Percentiles rank a stretch among this genome's conserved stretches.
Evolutionary conservation across 169 alveolate species (phyloP).

Genomic region (Pseudocohnilembus persalinus): DNA sequence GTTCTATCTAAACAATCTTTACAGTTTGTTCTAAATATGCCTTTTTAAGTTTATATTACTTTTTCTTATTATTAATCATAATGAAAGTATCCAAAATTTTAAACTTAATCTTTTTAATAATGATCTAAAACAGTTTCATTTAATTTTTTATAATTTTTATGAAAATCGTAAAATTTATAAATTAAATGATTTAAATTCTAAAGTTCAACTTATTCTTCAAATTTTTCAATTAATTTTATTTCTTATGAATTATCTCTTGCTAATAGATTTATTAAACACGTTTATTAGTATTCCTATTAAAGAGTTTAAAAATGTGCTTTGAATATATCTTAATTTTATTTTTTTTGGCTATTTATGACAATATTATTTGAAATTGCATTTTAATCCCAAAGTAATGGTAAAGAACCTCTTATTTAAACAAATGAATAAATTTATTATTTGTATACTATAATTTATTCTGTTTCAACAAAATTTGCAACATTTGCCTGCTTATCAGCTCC

Average conservation of each 20-base stretch:
- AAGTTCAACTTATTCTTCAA: neutral
- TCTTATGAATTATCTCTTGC: neutral
- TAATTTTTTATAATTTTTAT: neutral
- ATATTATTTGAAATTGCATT: neutral
- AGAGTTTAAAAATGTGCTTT: neutral
- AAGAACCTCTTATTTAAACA: constrained; percentile 13
- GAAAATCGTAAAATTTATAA: constrained; percentile 22
- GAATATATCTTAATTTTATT: constrained; percentile 2
- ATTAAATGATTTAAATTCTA: neutral
- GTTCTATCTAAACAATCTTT: constrained; percentile 18
- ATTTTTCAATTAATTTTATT: neutral
- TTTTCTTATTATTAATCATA: constrained; percentile 9
- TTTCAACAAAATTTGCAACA: constrained; percentile 15
- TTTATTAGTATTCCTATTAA: neutral
- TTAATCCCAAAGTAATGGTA: constrained; percentile 18
- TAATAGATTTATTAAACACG: neutral
- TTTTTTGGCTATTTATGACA: neutral
- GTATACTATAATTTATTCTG: neutral
- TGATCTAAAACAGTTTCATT: neutral
- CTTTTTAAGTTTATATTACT: constrained; percentile 8
- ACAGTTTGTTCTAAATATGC: constrained; percentile 21
- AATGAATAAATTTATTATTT: constrained; percentile 8
- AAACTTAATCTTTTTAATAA: no score
- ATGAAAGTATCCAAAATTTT: neutral
- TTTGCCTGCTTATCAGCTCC: constrained; percentile 23